A percentile compares a stretch with the other conserved stretches of the same genome.
Conservation (phyloP, 805 yeast genomes). For the Ogataea neopini region DNA sequence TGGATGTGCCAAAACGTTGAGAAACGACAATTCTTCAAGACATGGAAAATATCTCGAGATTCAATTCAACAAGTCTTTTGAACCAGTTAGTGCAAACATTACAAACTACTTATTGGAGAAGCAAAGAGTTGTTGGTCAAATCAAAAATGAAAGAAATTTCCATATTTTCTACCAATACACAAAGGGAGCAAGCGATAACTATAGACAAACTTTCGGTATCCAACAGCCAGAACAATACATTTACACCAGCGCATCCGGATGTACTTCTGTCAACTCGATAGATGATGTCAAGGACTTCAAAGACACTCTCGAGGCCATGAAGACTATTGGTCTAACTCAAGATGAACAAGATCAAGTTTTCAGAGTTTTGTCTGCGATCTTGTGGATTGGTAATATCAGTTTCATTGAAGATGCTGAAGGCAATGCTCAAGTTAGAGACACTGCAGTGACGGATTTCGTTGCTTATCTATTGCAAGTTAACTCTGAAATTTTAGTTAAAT, state of each 20-base stretch:
- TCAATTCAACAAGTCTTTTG: constrained; percentile 74
- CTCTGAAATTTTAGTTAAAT: constrained; percentile 59
- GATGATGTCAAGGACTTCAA: constrained; percentile 79
- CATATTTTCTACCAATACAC: constrained; percentile 97
- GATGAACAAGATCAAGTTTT: constrained; percentile 90
- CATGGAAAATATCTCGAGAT: constrained; percentile 95
- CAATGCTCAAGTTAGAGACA: constrained; percentile 77
- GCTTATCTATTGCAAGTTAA: constrained; percentile 88
- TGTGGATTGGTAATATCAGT: constrained; percentile 94
- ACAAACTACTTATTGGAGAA: constrained; percentile 93
- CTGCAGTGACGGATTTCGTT: constrained; percentile 90
- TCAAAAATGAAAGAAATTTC: constrained; percentile 88
- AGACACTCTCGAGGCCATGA: constrained; percentile 87
- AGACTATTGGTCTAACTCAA: constrained; percentile 76
- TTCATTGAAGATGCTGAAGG: constrained; percentile 87
- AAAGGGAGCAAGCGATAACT: constrained; percentile 82
- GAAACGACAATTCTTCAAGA: constrained; percentile 87
- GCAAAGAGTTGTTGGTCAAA: constrained; percentile 96
- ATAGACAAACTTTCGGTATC: constrained; percentile 83
- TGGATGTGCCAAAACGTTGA: constrained; percentile 90
- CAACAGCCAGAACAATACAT: constrained; percentile 92
- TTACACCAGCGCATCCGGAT: constrained; percentile 84
- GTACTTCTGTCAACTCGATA: constrained; percentile 82
- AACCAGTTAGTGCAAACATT: constrained; percentile 93
- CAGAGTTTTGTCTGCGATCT: constrained; percentile 75